These are phyloP conservation scores for Dendrobium chrysotoxum DNA, from an alignment of 106 monocot species.

Conservation along the genomic window DNA sequence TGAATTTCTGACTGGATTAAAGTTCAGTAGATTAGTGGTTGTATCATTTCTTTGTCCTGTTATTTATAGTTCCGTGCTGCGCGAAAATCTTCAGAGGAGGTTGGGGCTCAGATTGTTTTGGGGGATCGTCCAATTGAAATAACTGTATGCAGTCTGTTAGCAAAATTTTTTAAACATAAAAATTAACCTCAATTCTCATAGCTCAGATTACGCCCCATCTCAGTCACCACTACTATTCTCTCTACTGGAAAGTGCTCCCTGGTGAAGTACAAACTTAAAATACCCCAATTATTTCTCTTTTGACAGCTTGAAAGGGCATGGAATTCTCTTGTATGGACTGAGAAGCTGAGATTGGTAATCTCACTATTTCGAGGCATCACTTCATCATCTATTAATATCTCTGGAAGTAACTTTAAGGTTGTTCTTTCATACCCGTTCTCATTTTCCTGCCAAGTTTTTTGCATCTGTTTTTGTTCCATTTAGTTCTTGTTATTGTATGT, in stretches of 20 bases:
- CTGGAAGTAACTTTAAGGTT: constrained; percentile 33
- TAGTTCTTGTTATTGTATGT: background rate
- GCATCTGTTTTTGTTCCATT: background rate
- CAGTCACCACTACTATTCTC: background rate
- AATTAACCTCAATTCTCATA: background rate
- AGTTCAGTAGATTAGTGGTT: background rate
- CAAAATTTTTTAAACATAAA: background rate
- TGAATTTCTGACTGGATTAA: background rate
- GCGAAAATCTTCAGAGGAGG: constrained; percentile 72
- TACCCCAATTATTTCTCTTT: constrained; percentile 3
- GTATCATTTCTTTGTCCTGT: constrained; percentile 6
- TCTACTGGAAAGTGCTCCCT: background rate
- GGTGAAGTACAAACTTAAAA: background rate
- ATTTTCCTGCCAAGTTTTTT: background rate
- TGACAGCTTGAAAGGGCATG: constrained; percentile 90
- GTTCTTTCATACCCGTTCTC: constrained; percentile 1
- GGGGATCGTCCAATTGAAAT: constrained; percentile 99
- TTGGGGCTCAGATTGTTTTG: constrained; percentile 84
- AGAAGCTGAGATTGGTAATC: constrained; percentile 49
- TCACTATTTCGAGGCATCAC: constrained; percentile 70
- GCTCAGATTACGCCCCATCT: too few species aligned
- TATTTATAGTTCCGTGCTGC: constrained; percentile 78
- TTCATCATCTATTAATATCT: constrained; percentile 23
- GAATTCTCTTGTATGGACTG: constrained; percentile 69
- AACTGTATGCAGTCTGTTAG: constrained; percentile 46